These are phyloP conservation scores for Hordeum vulgare DNA, from an alignment of 176 grass and related monocot genomes.

Conservation along the genomic window MorexV3_pseudomolecules_assembly NC_058519.1:153267917-153268416, in stretches of 20 bases:
- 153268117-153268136: conserved; percentile 53
- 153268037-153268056: conserved; percentile 75
- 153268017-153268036: conserved; percentile 59
- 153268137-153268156: conserved; percentile 62
- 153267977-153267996: conserved; percentile 29
- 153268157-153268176: conserved; percentile 58
- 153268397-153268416: conserved; percentile 35
- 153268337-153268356: conserved; percentile 17
- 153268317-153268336: conserved; percentile 42
- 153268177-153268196: conserved; percentile 79
- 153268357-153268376: neutral
- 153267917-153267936: conserved; percentile 39
- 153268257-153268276: conserved; percentile 44
- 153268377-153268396: conserved; percentile 42
- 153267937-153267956: conserved; percentile 54
- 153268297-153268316: conserved; percentile 59
- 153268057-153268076: conserved; percentile 64
- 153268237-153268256: conserved; percentile 55
- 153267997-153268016: conserved; percentile 26
- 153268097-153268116: conserved; percentile 72
- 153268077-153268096: conserved; percentile 78
- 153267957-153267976: conserved; percentile 24
- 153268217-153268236: conserved; percentile 63
- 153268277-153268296: conserved; percentile 64
- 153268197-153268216: conserved; percentile 83